Conservation (phyloP, 2,329 filamentous ascomycete species). For the Cladosporium sp. region DNA sequence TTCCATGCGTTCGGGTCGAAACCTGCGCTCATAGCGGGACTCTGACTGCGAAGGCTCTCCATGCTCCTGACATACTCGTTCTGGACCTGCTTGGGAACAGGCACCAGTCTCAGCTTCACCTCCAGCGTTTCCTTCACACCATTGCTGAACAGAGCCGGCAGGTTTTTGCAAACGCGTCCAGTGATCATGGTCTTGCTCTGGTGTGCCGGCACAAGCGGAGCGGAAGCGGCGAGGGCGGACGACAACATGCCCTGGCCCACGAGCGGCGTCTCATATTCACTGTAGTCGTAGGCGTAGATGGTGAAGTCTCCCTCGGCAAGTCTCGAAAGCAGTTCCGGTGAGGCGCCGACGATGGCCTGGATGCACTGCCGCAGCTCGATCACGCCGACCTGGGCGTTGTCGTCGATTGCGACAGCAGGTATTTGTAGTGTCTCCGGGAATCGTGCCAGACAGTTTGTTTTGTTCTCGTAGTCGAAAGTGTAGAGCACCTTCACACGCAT, state of each 20-base stretch:
- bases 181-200: slow-evolving; percentile 71
- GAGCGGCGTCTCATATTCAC: slow-evolving; percentile 84
- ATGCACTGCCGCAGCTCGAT: slow-evolving; percentile 83
- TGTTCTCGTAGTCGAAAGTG: slow-evolving; percentile 84
- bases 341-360: slow-evolving; percentile 69
- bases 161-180: slow-evolving; percentile 80
- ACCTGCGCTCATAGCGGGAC: slow-evolving; percentile 50
- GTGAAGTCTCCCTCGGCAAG: slow-evolving; percentile 72
- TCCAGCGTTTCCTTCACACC: slow-evolving; percentile 84
- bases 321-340: slow-evolving; percentile 76
- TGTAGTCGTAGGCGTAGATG: slow-evolving; percentile 96
- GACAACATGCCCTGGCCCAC: slow-evolving; percentile 96
- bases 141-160: slow-evolving; percentile 75
- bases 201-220: slow-evolving; percentile 41
- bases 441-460: slow-evolving; percentile 82
- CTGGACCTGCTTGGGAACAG: slow-evolving; percentile 60
- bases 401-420: slow-evolving; percentile 74
- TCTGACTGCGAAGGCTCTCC: slow-evolving; percentile 55
- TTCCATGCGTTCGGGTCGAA: slow-evolving; percentile 74
- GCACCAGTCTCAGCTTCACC: slow-evolving; percentile 81
- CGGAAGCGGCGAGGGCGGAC: slow-evolving; percentile 62
- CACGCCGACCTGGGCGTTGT: slow-evolving; percentile 73
- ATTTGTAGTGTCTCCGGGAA: slow-evolving; percentile 74
- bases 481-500: slow-evolving; percentile 87
- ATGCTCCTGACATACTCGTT: slow-evolving; percentile 56